Percentiles rank a stretch among this genome's conserved stretches.
Evolutionary conservation across 177 flowering plant species (phyloP).

Genomic region (Vitis hybrid): DNA sequence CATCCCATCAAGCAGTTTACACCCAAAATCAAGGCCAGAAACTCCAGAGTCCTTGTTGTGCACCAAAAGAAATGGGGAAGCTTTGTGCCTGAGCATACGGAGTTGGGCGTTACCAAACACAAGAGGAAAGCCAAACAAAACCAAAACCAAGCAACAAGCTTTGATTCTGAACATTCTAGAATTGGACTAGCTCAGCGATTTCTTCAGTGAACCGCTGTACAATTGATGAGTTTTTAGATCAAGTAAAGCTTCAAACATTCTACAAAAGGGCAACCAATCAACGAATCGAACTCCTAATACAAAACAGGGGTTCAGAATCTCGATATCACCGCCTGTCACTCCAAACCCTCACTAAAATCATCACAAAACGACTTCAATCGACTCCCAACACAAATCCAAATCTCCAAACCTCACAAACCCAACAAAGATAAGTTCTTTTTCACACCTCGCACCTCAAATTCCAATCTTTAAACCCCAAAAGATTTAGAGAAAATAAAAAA

Average conservation of each 20-base stretch:
- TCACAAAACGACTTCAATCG: slow-evolving; percentile 9
- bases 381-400: slow-evolving; percentile 10
- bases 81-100: slow-evolving; percentile 26
- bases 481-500: background rate
- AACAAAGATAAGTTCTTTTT: slow-evolving; percentile 3
- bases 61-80: slow-evolving; percentile 18
- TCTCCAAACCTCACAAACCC: slow-evolving; percentile 8
- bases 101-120: slow-evolving; percentile 17
- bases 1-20: slow-evolving; percentile 7
- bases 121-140: slow-evolving; percentile 12
- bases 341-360: background rate
- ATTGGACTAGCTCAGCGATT: slow-evolving; percentile 13
- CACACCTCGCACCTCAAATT: slow-evolving; percentile 19
- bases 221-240: slow-evolving; percentile 24
- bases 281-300: slow-evolving; percentile 5
- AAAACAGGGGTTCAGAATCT: slow-evolving; percentile 2
- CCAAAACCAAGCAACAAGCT: slow-evolving; percentile 27
- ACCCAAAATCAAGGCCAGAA: slow-evolving; percentile 3
- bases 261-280: slow-evolving; percentile 11
- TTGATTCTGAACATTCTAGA: slow-evolving; percentile 40
- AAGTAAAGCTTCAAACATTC: slow-evolving; percentile 14
- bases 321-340: background rate
- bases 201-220: slow-evolving; percentile 23
- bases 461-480: slow-evolving; percentile 10
- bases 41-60: slow-evolving; percentile 18